phyloP scores from a whole-genome alignment of 2,329 filamentous ascomycete species.

The Alternaria sp. region DNA sequence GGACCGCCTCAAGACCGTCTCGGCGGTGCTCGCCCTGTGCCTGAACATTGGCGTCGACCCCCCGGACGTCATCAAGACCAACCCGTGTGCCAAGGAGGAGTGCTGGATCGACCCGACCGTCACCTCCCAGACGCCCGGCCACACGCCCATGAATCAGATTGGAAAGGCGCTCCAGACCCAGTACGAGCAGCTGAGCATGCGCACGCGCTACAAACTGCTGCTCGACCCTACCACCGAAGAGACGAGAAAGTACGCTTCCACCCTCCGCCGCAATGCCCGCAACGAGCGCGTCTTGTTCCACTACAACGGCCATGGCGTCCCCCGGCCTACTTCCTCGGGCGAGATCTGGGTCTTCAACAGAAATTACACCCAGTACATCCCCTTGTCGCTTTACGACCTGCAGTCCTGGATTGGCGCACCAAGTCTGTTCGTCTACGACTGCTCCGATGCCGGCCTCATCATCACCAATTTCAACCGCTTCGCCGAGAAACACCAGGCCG shows the following conservation, averaged over 20 bases:
- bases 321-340: constrained; percentile 91
- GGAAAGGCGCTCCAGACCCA: constrained; percentile 95
- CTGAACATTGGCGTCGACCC: constrained; percentile 98
- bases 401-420: constrained; percentile 96
- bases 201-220: constrained; percentile 97
- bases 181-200: constrained; percentile 92
- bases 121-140: constrained; percentile 72
- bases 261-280: constrained; percentile 88
- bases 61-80: constrained; percentile 95
- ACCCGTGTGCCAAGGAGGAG: constrained; percentile 89
- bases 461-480: constrained; percentile 94
- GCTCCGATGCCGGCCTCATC: constrained; percentile 94
- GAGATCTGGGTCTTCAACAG: constrained; percentile 99
- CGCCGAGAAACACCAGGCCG: constrained; percentile 91
- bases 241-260: constrained; percentile 94
- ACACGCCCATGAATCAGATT: constrained; percentile 90
- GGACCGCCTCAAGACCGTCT: constrained; percentile 95
- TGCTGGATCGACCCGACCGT: constrained; percentile 95
- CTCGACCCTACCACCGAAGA: constrained; percentile 96
- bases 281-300: constrained; percentile 97
- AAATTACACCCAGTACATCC: constrained; percentile 98
- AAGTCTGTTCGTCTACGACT: constrained; percentile 97
- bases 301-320: constrained; percentile 98
- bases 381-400: constrained; percentile 91
- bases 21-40: constrained; percentile 90